These are phyloP conservation scores for Psilocybe tampanensis DNA, from an alignment of 768 basidiomycete genomes.

Conservation along the genomic window DNA sequence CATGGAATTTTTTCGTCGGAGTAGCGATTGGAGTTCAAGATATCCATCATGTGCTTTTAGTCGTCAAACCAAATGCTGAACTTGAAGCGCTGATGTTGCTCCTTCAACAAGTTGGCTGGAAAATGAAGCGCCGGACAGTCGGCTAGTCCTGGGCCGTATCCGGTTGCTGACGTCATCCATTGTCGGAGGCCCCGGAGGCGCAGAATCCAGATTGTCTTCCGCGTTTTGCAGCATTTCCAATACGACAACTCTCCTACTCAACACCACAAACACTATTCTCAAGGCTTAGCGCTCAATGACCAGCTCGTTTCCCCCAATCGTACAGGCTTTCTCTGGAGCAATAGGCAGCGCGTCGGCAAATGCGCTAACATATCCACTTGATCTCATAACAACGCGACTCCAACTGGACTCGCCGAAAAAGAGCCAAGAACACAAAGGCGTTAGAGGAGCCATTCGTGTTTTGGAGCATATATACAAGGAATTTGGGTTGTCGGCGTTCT, in stretches of 20 bases:
- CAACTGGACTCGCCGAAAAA: constrained; percentile 38
- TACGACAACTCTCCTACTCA: not conserved
- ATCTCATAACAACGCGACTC: constrained; percentile 55
- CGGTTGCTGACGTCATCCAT: too few species aligned
- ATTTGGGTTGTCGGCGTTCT: constrained; percentile 47
- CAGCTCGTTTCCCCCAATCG: constrained; percentile 57
- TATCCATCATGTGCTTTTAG: too few species aligned
- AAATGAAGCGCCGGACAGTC: too few species aligned
- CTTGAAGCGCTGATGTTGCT: too few species aligned
- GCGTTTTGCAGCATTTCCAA: too few species aligned
- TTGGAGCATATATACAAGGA: constrained; percentile 38
- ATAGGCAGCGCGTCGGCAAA: constrained; percentile 59
- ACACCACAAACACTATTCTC: not conserved
- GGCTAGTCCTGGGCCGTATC: too few species aligned
- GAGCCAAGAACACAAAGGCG: constrained; percentile 24
- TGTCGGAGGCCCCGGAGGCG: not conserved
- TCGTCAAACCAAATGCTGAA: too few species aligned
- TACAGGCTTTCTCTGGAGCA: constrained; percentile 60
- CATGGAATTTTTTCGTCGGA: too few species aligned
- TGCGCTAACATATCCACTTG: constrained; percentile 56
- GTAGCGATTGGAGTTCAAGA: too few species aligned
- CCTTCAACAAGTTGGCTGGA: too few species aligned
- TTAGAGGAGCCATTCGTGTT: constrained; percentile 35
- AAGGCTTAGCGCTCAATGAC: too few species aligned
- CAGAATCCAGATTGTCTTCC: not conserved